A percentile compares a stretch with the other conserved stretches of the same genome.
phyloP scores from a whole-genome alignment of 768 basidiomycete genomes.

The Hydnum rufescens region DNA sequence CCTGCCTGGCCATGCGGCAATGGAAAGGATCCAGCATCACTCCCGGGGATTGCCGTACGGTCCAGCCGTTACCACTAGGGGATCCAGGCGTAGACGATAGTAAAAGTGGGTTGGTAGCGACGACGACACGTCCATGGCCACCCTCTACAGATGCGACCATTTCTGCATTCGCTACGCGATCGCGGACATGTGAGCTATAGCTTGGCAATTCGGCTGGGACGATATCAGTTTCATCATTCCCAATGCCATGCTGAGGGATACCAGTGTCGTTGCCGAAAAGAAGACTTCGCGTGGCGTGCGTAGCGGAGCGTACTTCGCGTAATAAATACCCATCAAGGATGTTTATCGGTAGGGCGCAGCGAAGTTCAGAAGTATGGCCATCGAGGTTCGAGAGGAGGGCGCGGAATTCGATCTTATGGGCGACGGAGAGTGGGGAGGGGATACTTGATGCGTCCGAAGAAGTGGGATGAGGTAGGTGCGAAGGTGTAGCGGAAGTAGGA shows the following conservation, averaged over 20 bases:
- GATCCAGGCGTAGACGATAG: neutral
- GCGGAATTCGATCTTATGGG: constrained; percentile 43
- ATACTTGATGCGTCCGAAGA: neutral
- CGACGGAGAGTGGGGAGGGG: constrained; percentile 51
- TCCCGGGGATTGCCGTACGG: neutral
- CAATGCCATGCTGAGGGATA: neutral
- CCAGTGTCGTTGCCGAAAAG: constrained; percentile 25
- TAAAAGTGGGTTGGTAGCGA: neutral
- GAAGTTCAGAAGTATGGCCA: constrained; percentile 84
- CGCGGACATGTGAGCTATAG: constrained; percentile 75
- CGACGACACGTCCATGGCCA: neutral
- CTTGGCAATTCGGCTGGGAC: constrained; percentile 50
- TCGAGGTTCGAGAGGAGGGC: constrained; percentile 41
- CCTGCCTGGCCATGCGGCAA: neutral
- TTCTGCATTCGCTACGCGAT: constrained; percentile 35
- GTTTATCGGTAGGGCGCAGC: constrained; percentile 79
- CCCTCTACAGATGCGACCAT: neutral
- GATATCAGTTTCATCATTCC: constrained; percentile 34
- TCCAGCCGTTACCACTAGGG: neutral
- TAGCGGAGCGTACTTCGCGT: constrained; percentile 52
- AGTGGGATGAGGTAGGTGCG: constrained; percentile 25
- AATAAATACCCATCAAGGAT: constrained; percentile 57
- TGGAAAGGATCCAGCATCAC: neutral
- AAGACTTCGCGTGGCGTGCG: constrained; percentile 55
- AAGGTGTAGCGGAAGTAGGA: constrained; percentile 42